Evolutionary conservation across 2,329 filamentous ascomycete genomes (phyloP).

Genomic region (Iodosphaeria phyllophila): DNA sequence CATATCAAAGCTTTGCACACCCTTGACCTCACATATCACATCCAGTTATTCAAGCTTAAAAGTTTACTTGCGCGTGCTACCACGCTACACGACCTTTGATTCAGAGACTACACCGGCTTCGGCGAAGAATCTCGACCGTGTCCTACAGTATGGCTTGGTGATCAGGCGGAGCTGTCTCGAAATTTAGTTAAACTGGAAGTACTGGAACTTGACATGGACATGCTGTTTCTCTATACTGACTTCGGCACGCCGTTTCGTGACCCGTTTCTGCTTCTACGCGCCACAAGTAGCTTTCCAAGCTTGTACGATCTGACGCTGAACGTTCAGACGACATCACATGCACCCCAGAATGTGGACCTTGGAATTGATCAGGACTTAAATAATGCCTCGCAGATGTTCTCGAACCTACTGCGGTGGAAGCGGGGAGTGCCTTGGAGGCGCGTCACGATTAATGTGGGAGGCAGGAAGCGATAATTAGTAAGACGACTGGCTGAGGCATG

Average conservation of each 20-base stretch:
- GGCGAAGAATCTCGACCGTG: constrained; percentile 20
- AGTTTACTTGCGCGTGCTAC: constrained; percentile 18
- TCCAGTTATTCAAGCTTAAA: constrained; percentile 19
- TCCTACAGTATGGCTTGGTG: constrained; percentile 19
- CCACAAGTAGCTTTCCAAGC: constrained; percentile 18
- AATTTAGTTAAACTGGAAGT: constrained; percentile 15
- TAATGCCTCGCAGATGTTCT: constrained; percentile 15
- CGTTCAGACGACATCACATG: constrained; percentile 21
- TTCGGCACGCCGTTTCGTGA: constrained; percentile 16
- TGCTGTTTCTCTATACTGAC: no score
- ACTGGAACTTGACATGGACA: constrained; percentile 29
- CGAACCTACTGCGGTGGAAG: constrained; percentile 14
- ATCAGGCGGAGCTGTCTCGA: constrained; percentile 15
- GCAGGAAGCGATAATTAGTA: constrained; percentile 25
- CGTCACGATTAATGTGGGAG: constrained; percentile 27
- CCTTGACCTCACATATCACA: constrained; percentile 23
- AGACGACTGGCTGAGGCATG: constrained; percentile 21
- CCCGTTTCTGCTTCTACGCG: constrained; percentile 17
- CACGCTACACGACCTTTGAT: constrained; percentile 18
- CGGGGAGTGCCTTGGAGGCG: constrained; percentile 15
- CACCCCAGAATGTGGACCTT: constrained; percentile 11
- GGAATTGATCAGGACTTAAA: constrained; percentile 18
- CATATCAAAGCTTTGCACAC: constrained; percentile 17
- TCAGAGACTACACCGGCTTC: constrained; percentile 28
- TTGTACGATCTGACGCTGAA: constrained; percentile 23